Conservation (phyloP, 768 basidiomycete species). For the Cubamyces lactineus region DNA sequence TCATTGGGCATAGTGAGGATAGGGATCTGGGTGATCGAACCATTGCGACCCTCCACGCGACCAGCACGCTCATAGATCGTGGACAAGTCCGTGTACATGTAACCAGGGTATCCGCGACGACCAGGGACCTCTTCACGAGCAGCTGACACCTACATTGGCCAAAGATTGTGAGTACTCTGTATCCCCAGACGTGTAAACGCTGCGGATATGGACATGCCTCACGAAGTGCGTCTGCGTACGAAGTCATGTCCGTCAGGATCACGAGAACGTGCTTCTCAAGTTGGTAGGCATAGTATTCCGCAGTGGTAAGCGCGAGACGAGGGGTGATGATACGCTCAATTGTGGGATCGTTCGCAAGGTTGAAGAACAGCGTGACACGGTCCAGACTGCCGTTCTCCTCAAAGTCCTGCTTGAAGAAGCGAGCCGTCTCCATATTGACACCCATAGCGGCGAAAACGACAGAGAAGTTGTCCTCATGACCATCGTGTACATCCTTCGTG, state of each 20-base stretch:
- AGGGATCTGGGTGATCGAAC: constrained; percentile 99
- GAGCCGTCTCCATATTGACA: constrained; percentile 99
- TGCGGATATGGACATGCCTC: constrained; percentile 55
- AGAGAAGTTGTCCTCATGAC: constrained; percentile 99
- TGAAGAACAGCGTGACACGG: constrained; percentile 97
- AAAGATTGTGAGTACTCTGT: constrained; percentile 9
- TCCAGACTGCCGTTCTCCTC: constrained; percentile 98
- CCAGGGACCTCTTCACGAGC: constrained; percentile 99
- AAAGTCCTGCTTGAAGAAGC: constrained; percentile 99
- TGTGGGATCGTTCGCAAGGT: constrained; percentile 98
- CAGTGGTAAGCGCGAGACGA: constrained; percentile 95
- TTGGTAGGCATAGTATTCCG: constrained; percentile 99
- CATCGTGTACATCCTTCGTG: constrained; percentile 96
- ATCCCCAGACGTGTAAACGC: neutral
- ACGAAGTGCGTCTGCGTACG: constrained; percentile 94
- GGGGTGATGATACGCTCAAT: constrained; percentile 99
- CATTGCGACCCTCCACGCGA: constrained; percentile 95
- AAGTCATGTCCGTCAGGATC: constrained; percentile 99
- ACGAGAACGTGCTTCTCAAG: constrained; percentile 99
- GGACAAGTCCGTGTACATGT: constrained; percentile 99
- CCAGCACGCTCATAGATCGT: constrained; percentile 99
- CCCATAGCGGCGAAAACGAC: constrained; percentile 99
- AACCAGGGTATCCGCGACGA: constrained; percentile 97
- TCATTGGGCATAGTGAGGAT: constrained; percentile 99
- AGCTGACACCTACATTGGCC: constrained; percentile 76